Conservation (phyloP, 2,329 filamentous ascomycete genomes). For the Trichoderma oligosporum region DNA sequence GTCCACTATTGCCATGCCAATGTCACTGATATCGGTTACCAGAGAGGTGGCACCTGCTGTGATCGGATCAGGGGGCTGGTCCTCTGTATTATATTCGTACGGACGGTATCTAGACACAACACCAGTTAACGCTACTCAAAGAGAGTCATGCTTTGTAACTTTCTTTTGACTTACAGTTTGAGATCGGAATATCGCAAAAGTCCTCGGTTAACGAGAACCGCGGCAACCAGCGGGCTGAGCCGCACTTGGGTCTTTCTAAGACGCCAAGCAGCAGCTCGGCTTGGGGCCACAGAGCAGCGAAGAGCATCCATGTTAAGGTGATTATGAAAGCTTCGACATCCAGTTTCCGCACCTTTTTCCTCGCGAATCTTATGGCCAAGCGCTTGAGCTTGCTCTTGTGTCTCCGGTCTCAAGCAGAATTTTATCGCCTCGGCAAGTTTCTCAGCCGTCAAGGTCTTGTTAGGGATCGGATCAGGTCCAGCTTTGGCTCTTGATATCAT, state of each 20-base stretch:
- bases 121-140: conserved; percentile 16
- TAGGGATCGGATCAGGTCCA: conserved; percentile 65
- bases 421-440: conserved; percentile 62
- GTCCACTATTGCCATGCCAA: conserved; percentile 80
- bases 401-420: conserved; percentile 57
- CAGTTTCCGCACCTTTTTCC: conserved; percentile 61
- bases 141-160: not conserved
- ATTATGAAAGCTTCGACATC: conserved; percentile 66
- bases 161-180: conserved; percentile 61
- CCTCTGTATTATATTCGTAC: conserved; percentile 70
- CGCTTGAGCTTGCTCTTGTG: conserved; percentile 51
- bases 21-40: conserved; percentile 74
- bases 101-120: conserved; percentile 44
- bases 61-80: conserved; percentile 75
- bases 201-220: conserved; percentile 61
- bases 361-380: conserved; percentile 62
- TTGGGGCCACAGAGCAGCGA: conserved; percentile 65
- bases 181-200: conserved; percentile 66
- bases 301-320: conserved; percentile 64
- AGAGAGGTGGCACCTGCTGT: conserved; percentile 73
- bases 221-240: conserved; percentile 69
- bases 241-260: conserved; percentile 63
- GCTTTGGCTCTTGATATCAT: conserved; percentile 72
- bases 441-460: conserved; percentile 63
- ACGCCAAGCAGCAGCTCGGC: conserved; percentile 69